Conservation (phyloP, 371 early-diverging fungal species). For the Mucor lusitanicus region DNA sequence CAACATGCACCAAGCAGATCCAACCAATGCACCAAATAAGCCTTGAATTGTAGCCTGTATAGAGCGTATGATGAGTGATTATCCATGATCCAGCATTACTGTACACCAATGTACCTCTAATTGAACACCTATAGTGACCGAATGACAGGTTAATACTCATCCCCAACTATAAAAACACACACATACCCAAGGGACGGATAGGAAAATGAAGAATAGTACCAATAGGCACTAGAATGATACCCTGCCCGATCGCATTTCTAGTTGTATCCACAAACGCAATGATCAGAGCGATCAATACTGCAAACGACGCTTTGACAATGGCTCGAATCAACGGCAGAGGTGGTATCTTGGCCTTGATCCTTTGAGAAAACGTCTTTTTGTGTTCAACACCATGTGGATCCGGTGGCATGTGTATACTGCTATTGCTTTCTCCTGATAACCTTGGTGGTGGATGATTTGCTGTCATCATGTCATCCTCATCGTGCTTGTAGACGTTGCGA, state of each 20-base stretch:
- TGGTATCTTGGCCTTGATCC: slow-evolving; percentile 12
- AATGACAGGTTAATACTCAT: not conserved
- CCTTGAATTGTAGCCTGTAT: slow-evolving; percentile 18
- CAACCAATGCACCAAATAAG: slow-evolving; percentile 15
- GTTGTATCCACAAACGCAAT: slow-evolving; percentile 19
- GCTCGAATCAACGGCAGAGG: slow-evolving; percentile 14
- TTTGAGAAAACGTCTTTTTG: slow-evolving; percentile 1
- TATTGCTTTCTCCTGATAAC: not conserved
- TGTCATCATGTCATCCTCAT: slow-evolving; percentile 7
- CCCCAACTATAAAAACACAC: not conserved
- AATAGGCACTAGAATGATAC: slow-evolving; percentile 22
- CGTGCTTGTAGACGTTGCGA: not conserved
- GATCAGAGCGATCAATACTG: slow-evolving; percentile 14
- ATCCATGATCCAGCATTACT: not conserved
- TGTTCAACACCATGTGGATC: not conserved
- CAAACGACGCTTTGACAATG: slow-evolving; percentile 18
- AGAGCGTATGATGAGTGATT: not conserved
- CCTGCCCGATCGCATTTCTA: slow-evolving; percentile 18
- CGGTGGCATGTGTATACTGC: not conserved
- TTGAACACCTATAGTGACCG: slow-evolving; percentile 21
- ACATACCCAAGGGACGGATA: slow-evolving; percentile 22
- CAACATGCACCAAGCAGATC: slow-evolving; percentile 26
- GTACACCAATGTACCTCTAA: slow-evolving; percentile 17
- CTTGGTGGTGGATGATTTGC: not conserved
- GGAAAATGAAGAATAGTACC: slow-evolving; percentile 23